phyloP scores from a whole-genome alignment of 1,139 yeast genomes.

The Waltiozyma solani region DNA sequence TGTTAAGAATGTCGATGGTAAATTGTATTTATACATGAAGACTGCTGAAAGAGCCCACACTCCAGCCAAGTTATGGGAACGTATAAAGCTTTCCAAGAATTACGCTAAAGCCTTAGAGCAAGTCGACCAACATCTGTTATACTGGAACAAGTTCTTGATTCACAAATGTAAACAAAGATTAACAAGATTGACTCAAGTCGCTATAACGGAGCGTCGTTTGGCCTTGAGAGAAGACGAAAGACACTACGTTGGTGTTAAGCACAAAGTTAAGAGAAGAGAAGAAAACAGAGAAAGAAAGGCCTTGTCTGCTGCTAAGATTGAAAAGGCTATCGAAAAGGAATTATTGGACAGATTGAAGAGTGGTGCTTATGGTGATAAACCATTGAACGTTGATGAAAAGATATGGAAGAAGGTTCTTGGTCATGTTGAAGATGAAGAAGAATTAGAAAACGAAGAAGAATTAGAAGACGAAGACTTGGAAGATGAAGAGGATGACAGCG shows the following conservation, averaged over 20 bases:
- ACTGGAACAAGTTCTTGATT: conserved; percentile 88
- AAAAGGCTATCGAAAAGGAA: conserved; percentile 93
- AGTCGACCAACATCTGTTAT: conserved; percentile 74
- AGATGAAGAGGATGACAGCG: conserved; percentile 47
- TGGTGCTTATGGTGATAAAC: conserved; percentile 98
- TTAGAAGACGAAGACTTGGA: conserved; percentile 41
- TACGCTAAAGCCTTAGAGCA: conserved; percentile 81
- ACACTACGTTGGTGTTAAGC: conserved; percentile 84
- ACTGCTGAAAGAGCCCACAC: conserved; percentile 96
- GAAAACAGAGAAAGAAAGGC: conserved; percentile 94
- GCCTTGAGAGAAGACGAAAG: conserved; percentile 89
- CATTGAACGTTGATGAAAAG: conserved; percentile 90
- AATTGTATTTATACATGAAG: conserved; percentile 85
- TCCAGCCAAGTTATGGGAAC: conserved; percentile 90
- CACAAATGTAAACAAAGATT: conserved; percentile 95
- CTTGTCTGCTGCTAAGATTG: conserved; percentile 90
- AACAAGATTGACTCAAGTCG: conserved; percentile 90
- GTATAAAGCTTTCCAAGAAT: conserved; percentile 81
- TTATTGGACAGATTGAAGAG: conserved; percentile 87
- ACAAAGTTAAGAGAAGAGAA: conserved; percentile 91
- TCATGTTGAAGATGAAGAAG: conserved; percentile 53
- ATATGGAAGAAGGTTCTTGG: conserved; percentile 93
- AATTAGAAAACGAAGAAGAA: conserved; percentile 51
- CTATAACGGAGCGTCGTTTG: conserved; percentile 89
- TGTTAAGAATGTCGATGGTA: conserved; percentile 81